Evolutionary conservation across 805 yeast species (phyloP).

Genomic region (Yamadazyma sp.): DNA sequence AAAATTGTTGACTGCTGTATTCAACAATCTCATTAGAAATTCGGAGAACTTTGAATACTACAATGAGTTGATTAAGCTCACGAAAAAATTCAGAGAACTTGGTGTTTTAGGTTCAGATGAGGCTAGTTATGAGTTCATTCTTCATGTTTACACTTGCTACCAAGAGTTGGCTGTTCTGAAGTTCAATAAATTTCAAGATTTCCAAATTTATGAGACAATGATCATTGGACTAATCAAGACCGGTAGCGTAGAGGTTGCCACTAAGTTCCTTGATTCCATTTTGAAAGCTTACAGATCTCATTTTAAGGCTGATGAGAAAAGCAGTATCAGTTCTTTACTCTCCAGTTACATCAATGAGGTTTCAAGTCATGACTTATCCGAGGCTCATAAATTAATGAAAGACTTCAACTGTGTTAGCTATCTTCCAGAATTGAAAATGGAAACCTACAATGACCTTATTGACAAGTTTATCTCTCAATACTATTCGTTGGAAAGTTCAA

Average conservation of each 20-base stretch:
- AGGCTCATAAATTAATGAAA: conserved; percentile 25
- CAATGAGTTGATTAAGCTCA: conserved; percentile 33
- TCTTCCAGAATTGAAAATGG: conserved; percentile 36
- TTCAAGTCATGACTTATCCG: conserved; percentile 19
- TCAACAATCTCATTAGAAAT: conserved; percentile 18
- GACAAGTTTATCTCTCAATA: conserved; percentile 23
- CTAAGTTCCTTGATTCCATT: conserved; percentile 56
- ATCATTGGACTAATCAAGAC: conserved; percentile 54
- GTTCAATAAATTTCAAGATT: conserved; percentile 32
- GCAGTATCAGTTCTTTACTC: conserved; percentile 39
- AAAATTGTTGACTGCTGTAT: conserved; percentile 16
- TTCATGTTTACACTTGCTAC: conserved; percentile 31
- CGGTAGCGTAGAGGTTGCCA: conserved; percentile 50
- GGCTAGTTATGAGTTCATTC: conserved; percentile 27
- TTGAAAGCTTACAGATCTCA: conserved; percentile 42
- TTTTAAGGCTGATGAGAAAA: conserved; percentile 19
- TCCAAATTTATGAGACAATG: conserved; percentile 49
- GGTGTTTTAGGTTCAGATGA: conserved; percentile 18
- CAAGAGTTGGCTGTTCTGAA: conserved; percentile 18
- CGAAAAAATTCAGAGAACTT: conserved; percentile 22
- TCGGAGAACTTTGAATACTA: conserved; percentile 33
- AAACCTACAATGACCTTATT: conserved; percentile 32
- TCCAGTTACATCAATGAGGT: conserved; percentile 40
- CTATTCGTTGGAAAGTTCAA: conserved; percentile 17
- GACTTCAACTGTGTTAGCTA: conserved; percentile 30